Evolutionary conservation across 768 basidiomycete species (phyloP).

Genomic region (Daedalea quercina): DNA sequence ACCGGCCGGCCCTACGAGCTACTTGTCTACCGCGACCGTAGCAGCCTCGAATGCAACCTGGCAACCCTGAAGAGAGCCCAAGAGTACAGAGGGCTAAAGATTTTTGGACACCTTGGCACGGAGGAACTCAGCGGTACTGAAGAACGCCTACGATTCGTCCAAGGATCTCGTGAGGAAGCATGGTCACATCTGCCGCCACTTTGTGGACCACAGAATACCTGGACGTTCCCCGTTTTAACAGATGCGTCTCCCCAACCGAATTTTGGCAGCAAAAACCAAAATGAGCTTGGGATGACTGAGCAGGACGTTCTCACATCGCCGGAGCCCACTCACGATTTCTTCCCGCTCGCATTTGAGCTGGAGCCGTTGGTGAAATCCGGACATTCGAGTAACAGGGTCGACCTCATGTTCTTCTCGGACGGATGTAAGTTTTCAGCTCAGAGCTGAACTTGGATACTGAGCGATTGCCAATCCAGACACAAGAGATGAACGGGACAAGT

Average conservation of each 20-base stretch:
- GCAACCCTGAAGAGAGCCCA: background rate
- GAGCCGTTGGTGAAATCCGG: slow-evolving; percentile 54
- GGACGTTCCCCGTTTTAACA: background rate
- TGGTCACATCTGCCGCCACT: background rate
- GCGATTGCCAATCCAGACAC: slow-evolving; percentile 36
- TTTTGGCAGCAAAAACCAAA: too few species aligned
- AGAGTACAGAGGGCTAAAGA: background rate
- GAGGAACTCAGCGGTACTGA: background rate
- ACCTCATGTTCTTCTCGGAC: slow-evolving; percentile 70
- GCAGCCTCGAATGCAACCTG: background rate
- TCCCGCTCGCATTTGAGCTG: slow-evolving; percentile 42
- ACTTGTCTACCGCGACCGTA: background rate
- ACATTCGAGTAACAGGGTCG: slow-evolving; percentile 53
- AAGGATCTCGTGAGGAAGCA: background rate
- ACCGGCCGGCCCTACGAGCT: background rate
- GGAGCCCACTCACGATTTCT: background rate
- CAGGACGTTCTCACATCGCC: background rate
- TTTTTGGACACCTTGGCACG: background rate
- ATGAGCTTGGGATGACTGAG: background rate
- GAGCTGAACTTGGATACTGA: background rate
- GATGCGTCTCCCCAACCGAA: background rate
- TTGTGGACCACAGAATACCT: background rate
- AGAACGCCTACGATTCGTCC: background rate
- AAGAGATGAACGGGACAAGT: slow-evolving; percentile 49
- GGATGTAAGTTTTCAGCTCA: slow-evolving; percentile 46